phyloP scores from a whole-genome alignment of 306 rosid genomes.

The Lathyrus aphaca region DNA sequence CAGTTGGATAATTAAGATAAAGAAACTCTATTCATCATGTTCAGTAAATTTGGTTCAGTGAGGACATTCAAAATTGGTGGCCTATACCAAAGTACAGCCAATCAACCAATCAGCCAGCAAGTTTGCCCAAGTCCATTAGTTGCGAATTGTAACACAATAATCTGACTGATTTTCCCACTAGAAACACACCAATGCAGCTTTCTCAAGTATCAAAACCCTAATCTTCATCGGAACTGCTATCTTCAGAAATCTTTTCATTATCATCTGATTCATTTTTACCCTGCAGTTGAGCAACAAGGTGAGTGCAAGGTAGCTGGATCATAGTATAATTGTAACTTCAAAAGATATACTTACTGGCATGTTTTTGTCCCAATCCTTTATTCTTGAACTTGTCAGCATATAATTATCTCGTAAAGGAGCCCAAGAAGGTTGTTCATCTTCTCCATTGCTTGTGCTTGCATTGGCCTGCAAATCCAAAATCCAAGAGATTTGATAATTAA shows the following conservation, averaged over 20 bases:
- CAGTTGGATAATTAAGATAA: neutral
- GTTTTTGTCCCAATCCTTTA: conserved; percentile 85
- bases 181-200: conserved; percentile 10
- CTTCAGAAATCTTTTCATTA: conserved; percentile 54
- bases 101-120: neutral
- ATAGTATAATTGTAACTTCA: conserved; percentile 1
- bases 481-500: conserved; percentile 15
- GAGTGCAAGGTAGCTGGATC: conserved; percentile 16
- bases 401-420: conserved; percentile 92
- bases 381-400: conserved; percentile 80
- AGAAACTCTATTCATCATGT: neutral
- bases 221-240: conserved; percentile 53
- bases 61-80: conserved; percentile 1
- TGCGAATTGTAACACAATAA: neutral
- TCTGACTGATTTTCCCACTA: conserved; percentile 10
- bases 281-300: conserved; percentile 43
- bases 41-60: conserved; percentile 5
- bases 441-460: conserved; percentile 45
- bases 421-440: conserved; percentile 82
- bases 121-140: neutral
- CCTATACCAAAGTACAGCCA: neutral
- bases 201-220: conserved; percentile 37
- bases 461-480: conserved; percentile 48
- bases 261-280: conserved; percentile 58
- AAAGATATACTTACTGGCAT: conserved; percentile 56